Evolutionary conservation across 2,329 filamentous ascomycete genomes (phyloP).

Genomic region (Fusarium subtropicale): DNA sequence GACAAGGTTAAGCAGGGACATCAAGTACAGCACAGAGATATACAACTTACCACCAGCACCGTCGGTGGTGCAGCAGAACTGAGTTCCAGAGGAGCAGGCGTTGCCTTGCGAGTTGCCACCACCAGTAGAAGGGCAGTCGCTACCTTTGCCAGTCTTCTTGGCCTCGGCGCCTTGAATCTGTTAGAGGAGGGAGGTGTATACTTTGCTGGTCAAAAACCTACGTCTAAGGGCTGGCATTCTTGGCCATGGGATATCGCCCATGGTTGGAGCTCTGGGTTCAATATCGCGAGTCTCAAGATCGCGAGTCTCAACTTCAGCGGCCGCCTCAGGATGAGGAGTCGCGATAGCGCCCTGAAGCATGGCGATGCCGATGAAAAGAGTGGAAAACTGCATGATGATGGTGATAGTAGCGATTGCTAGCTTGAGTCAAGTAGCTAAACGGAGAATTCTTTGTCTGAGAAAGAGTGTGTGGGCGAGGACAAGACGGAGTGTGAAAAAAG

Average conservation of each 20-base stretch:
- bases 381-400: slow-evolving; percentile 29
- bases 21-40: background rate
- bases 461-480: slow-evolving; percentile 7
- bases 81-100: slow-evolving; percentile 19
- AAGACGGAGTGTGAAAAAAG: background rate
- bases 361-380: slow-evolving; percentile 14
- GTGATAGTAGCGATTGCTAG: background rate
- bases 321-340: slow-evolving; percentile 9
- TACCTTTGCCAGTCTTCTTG: background rate
- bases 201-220: background rate
- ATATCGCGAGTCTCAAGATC: slow-evolving; percentile 13
- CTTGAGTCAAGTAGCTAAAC: background rate
- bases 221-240: background rate
- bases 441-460: background rate
- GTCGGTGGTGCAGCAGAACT: slow-evolving; percentile 34
- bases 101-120: background rate
- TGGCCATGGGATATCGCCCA: slow-evolving; percentile 31
- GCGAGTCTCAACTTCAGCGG: slow-evolving; percentile 13
- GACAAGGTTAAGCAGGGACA: background rate
- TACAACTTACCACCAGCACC: slow-evolving; percentile 27
- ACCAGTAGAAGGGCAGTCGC: background rate
- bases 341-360: slow-evolving; percentile 24
- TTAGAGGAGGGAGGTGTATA: background rate
- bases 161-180: background rate
- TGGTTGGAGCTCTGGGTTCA: slow-evolving; percentile 14